These are phyloP conservation scores for Wickerhamiella slavikovae DNA, from an alignment of 805 yeast genomes.

Conservation along the genomic window DNA sequence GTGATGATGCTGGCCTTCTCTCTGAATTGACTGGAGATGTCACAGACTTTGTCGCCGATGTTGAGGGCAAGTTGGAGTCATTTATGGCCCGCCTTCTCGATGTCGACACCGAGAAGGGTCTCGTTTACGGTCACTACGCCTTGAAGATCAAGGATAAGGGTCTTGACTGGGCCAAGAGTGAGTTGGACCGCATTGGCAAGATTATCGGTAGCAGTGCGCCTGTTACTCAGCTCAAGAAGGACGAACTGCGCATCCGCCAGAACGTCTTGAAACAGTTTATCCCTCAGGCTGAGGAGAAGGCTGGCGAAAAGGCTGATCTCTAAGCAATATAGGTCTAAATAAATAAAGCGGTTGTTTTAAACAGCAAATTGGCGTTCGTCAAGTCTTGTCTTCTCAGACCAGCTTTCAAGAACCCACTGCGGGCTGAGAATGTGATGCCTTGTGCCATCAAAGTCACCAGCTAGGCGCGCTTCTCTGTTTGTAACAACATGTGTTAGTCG, in stretches of 20 bases:
- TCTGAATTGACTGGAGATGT: constrained; percentile 18
- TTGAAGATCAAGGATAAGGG: constrained; percentile 13
- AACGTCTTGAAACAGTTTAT: constrained; percentile 26
- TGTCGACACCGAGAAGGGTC: constrained; percentile 3
- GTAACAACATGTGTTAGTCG: too few species aligned
- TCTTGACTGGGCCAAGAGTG: constrained; percentile 23
- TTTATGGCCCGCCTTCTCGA: too few species aligned
- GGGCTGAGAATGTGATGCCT: constrained; percentile 1
- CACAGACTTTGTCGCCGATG: constrained; percentile 16
- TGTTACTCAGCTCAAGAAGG: constrained; percentile 25
- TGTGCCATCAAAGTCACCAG: too few species aligned
- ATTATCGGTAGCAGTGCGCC: constrained; percentile 20
- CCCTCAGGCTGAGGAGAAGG: neutral
- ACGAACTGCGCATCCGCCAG: constrained; percentile 29
- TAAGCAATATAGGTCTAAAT: constrained; percentile 5
- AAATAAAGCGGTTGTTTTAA: too few species aligned
- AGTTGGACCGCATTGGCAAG: constrained; percentile 25
- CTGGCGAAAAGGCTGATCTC: constrained; percentile 11
- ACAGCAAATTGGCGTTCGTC: constrained; percentile 1
- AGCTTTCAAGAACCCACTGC: constrained; percentile 1
- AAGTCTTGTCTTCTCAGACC: constrained; percentile 2
- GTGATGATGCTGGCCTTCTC: constrained; percentile 23
- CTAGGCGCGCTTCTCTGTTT: too few species aligned
- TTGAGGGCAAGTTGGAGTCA: too few species aligned
- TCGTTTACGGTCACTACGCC: constrained; percentile 12